Evolutionary conservation across 2,329 filamentous ascomycete species (phyloP).

Genomic region (Tolypocladium inflatum): DNA sequence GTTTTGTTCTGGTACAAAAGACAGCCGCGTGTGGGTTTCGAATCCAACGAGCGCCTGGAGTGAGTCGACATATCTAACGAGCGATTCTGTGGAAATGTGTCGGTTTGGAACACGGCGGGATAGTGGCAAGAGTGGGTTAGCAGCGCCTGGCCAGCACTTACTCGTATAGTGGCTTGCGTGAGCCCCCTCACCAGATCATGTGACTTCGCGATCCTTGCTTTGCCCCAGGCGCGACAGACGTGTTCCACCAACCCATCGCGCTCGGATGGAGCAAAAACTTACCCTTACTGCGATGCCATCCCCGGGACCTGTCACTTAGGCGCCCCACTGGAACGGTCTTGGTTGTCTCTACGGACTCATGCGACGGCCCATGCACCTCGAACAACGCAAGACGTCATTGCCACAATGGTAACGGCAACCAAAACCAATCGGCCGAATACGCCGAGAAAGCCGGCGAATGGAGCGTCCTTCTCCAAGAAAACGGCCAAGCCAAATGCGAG

Average conservation of each 20-base stretch:
- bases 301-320: not conserved
- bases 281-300: not conserved
- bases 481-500: slow-evolving; percentile 46
- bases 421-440: slow-evolving; percentile 21
- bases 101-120: too few relatives aligned
- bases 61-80: not conserved
- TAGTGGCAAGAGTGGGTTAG: not conserved
- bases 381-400: not conserved
- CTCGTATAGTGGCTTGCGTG: not conserved
- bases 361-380: not conserved
- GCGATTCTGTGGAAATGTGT: not conserved
- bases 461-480: slow-evolving; percentile 19
- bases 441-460: slow-evolving; percentile 18
- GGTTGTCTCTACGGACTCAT: not conserved
- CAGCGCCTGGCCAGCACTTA: not conserved
- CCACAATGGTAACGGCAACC: slow-evolving; percentile 23
- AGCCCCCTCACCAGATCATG: slow-evolving; percentile 10
- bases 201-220: slow-evolving; percentile 20
- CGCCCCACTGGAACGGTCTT: not conserved
- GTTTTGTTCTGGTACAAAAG: not conserved
- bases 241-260: not conserved
- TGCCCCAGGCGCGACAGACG: slow-evolving; percentile 4
- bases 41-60: not conserved
- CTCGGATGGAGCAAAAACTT: not conserved
- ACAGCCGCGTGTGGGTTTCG: too few relatives aligned